phyloP scores from a whole-genome alignment of 2,329 filamentous ascomycete species.

The Endoconidiophora laricicola region DNA sequence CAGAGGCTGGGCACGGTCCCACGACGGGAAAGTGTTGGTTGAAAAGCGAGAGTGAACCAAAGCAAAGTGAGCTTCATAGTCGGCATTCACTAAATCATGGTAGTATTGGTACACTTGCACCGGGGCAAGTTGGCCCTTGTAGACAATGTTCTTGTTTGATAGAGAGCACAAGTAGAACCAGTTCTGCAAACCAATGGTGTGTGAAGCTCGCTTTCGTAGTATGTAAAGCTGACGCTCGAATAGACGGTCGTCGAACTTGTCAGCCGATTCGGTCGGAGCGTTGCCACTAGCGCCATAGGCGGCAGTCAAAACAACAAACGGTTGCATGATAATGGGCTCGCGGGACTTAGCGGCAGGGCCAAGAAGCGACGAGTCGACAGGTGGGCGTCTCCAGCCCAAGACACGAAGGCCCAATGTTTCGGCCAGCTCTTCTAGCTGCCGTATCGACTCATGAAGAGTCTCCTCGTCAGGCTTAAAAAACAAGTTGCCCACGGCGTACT shows the following conservation, averaged over 20 bases:
- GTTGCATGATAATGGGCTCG: conserved; percentile 89
- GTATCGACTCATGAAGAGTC: conserved; percentile 75
- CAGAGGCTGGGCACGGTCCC: conserved; percentile 91
- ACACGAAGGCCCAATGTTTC: conserved; percentile 75
- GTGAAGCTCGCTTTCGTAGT: conserved; percentile 83
- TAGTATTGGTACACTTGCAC: conserved; percentile 97
- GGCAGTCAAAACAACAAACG: conserved; percentile 76
- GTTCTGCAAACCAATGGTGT: conserved; percentile 88
- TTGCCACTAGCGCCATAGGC: conserved; percentile 62
- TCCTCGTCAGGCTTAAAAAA: conserved; percentile 97
- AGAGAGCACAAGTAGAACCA: conserved; percentile 98
- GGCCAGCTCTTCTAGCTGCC: conserved; percentile 86
- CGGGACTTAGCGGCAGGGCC: conserved; percentile 84
- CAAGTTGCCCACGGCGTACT: conserved; percentile 93
- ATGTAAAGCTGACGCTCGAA: conserved; percentile 93
- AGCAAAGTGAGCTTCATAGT: conserved; percentile 94
- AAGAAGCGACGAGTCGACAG: conserved; percentile 80
- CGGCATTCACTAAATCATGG: conserved; percentile 88
- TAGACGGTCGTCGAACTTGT: conserved; percentile 62
- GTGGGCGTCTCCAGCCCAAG: conserved; percentile 90
- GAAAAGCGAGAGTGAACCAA: conserved; percentile 95
- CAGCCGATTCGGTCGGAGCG: conserved; percentile 62
- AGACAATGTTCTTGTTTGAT: conserved; percentile 96
- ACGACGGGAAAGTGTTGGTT: conserved; percentile 95
- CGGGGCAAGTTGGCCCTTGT: conserved; percentile 91